Conservation (phyloP, 805 yeast genomes). For the Suhomyces sp. region DNA sequence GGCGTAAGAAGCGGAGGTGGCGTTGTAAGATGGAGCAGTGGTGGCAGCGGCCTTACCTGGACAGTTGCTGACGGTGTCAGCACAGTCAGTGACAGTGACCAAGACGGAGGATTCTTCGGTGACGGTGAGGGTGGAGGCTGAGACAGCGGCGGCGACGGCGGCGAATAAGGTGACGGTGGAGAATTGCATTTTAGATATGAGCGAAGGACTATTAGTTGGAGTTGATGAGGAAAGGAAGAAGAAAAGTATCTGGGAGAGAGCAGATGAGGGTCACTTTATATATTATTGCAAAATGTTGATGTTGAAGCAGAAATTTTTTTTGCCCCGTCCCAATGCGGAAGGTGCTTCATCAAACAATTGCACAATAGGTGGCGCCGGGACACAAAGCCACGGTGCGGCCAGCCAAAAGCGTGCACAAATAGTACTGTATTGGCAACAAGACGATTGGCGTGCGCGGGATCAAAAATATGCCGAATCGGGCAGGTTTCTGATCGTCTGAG, state of each 20-base stretch:
- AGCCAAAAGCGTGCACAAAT: too few relatives aligned
- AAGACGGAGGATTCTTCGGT: slow-evolving; percentile 34
- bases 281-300: background rate
- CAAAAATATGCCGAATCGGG: too few relatives aligned
- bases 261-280: slow-evolving; percentile 5
- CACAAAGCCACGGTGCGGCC: too few relatives aligned
- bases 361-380: too few relatives aligned
- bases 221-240: slow-evolving; percentile 17
- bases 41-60: slow-evolving; percentile 26
- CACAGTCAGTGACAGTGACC: slow-evolving; percentile 45
- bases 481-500: too few relatives aligned
- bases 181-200: slow-evolving; percentile 45
- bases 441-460: too few relatives aligned
- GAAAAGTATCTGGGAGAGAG: background rate
- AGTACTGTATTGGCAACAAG: too few relatives aligned
- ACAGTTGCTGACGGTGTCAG: slow-evolving; percentile 41
- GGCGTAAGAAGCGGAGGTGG: slow-evolving; percentile 20
- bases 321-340: too few relatives aligned
- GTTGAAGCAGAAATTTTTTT: background rate
- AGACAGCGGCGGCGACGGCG: slow-evolving; percentile 37
- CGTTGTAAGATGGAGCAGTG: slow-evolving; percentile 14
- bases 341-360: too few relatives aligned
- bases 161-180: slow-evolving; percentile 41
- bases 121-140: slow-evolving; percentile 30
- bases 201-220: slow-evolving; percentile 39